Base-by-base conservation (phyloP, 2,329 filamentous ascomycete species). In the Fusarium heterosporum region DNA sequence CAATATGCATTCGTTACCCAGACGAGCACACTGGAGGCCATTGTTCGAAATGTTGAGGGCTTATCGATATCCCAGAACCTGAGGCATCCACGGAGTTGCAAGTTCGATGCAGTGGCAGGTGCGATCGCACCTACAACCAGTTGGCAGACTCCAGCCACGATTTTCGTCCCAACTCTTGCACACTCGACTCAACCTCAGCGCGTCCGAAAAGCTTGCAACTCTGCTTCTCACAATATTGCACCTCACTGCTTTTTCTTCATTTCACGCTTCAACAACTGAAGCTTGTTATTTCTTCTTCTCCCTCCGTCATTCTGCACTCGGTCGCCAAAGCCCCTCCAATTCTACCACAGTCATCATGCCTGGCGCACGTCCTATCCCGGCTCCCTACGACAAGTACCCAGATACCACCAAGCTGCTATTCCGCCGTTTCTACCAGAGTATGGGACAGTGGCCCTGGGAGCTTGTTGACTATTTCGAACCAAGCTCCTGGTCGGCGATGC, bases 381-480 rank as follows among this genome's bases (percentile, higher is more conserved):
- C 30, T 4, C 53, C 56, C 3, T 30, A 58, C 1, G 17, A 32
- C 1, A 3, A 11, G n/a, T 25, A 41, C 9, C 13, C 30, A 2
- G 9, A 17, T 1, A 2, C 1, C 2, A 19, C 29, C 0, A 13
- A 30, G 3, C 3, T 17, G 3, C 4, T 41, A 1, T 57, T 63
- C 12, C 8, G 6, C 0, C 2, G 19, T 1, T 57, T 63, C 4
- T 16, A 57, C 3, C 4, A 51, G 0, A 25, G 19, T 6, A 5
- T 56, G 0, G 42, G 47, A 1, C n/a, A 43, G 19, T 64, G 61
- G 61, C 61, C 61, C 1, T 64, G 61, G 61, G 8, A 64, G 4
- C 26, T 64, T 3, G 47, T 47, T 2, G 22, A 36, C 6, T 19
- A 5, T 0, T 64, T 64, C 3, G 32, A 47, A 1, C 61, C 61